A percentile compares a stretch with the other conserved stretches of the same genome.
These are phyloP conservation scores for Nymphaea thermarum DNA, from an alignment of 164 flowering plant genomes.

Conservation along the genomic window DNA sequence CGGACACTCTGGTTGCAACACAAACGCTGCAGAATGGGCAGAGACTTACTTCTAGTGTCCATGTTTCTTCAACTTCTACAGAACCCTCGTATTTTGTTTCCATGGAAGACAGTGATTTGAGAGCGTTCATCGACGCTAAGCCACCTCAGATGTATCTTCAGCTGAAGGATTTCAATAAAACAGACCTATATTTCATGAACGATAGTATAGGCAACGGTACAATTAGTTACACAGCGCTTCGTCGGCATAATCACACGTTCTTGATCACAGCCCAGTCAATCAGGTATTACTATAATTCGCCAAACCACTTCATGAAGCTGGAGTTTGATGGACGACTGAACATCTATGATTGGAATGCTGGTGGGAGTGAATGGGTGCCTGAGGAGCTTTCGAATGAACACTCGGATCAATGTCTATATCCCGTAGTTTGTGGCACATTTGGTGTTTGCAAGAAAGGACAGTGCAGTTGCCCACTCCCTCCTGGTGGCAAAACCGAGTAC, in stretches of 20 bases:
- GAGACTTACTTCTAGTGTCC: constrained; percentile 12
- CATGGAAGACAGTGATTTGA: background rate
- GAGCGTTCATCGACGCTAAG: background rate
- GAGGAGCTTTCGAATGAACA: background rate
- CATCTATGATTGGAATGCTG: background rate
- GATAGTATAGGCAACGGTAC: constrained; percentile 8
- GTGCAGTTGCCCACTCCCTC: background rate
- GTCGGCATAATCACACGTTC: background rate
- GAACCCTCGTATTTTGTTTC: constrained; percentile 6
- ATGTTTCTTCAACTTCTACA: constrained; percentile 8
- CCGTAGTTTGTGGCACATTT: background rate
- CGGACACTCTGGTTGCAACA: constrained; percentile 11
- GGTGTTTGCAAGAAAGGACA: background rate
- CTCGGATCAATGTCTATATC: background rate
- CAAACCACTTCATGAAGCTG: background rate
- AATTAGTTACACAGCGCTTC: background rate
- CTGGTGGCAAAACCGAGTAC: background rate
- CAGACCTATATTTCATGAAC: constrained; percentile 7
- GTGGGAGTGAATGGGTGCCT: background rate
- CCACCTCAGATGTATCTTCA: constrained; percentile 5
- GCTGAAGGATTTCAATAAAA: background rate
- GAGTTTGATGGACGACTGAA: background rate
- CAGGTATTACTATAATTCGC: no score
- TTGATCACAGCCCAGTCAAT: no score
- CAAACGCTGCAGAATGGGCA: constrained; percentile 13